These are phyloP conservation scores for Sambucus nigra DNA, from an alignment of 129 eudicot genomes.

Conservation along the genomic window DNA sequence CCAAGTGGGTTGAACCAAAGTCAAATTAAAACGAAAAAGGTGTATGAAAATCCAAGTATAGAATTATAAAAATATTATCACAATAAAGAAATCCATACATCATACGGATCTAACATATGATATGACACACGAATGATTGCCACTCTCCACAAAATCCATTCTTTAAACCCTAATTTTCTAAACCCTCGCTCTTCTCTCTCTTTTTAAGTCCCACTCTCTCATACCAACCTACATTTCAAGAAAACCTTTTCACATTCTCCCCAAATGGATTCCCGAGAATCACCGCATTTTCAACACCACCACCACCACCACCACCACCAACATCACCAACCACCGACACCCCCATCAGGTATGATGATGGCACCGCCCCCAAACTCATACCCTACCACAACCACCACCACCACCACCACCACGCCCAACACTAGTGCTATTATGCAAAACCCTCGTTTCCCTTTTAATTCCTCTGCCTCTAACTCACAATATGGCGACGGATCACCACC, in stretches of 20 bases:
- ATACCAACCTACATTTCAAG: background rate
- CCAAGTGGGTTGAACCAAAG: too few relatives aligned
- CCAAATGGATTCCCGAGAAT: background rate
- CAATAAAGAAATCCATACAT: too few relatives aligned
- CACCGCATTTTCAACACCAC: background rate
- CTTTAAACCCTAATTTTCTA: background rate
- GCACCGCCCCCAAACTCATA: conserved; percentile 3
- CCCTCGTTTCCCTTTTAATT: conserved; percentile 37
- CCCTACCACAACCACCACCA: background rate
- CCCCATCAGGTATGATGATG: conserved; percentile 7
- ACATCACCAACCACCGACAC: conserved; percentile 3
- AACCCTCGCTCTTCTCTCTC: background rate
- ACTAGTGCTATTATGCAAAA: background rate
- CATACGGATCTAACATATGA: too few relatives aligned
- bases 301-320: conserved; percentile 3
- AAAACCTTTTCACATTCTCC: background rate
- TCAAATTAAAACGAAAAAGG: too few relatives aligned
- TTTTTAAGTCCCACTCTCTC: background rate
- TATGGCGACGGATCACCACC: conserved; percentile 36
- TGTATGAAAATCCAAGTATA: too few relatives aligned
- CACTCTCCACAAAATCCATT: too few relatives aligned
- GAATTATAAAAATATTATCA: too few relatives aligned
- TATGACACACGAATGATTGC: too few relatives aligned
- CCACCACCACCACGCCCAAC: background rate
- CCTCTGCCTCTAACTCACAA: conserved; percentile 18